Conservation (phyloP, 139 green algal genomes). For the Gonium pectorale region DNA sequence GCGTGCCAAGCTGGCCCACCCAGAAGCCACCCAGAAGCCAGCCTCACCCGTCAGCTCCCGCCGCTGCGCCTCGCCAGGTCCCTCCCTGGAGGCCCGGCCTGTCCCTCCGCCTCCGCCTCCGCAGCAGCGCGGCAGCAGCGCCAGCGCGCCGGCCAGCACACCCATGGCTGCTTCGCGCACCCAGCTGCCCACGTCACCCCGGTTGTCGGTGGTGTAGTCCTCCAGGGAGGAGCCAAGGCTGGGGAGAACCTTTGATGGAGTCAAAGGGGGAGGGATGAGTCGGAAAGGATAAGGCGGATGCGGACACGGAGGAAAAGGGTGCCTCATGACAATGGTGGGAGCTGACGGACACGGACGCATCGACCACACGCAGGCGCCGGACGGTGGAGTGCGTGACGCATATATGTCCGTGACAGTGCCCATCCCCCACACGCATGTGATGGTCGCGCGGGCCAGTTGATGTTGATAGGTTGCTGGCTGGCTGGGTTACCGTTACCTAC, state of each 20-base stretch:
- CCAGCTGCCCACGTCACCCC: constrained; percentile 96
- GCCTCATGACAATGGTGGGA: too few species aligned
- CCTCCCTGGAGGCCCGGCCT: too few species aligned
- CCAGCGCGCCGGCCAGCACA: constrained; percentile 45
- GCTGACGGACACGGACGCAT: too few species aligned
- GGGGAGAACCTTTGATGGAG: constrained; percentile 51
- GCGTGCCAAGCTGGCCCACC: too few species aligned
- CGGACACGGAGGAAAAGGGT: too few species aligned
- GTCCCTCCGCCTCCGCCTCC: not conserved
- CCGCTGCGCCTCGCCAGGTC: not conserved
- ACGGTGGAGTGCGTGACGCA: too few species aligned
- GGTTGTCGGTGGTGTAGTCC: constrained; percentile 96
- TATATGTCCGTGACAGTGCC: too few species aligned
- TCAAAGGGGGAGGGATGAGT: not conserved
- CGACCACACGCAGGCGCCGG: too few species aligned
- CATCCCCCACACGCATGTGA: too few species aligned
- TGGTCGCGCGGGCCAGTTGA: too few species aligned
- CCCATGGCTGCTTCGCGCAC: constrained; percentile 91
- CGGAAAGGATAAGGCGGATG: not conserved
- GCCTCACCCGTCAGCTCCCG: not conserved
- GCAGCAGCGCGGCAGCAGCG: constrained; percentile 31
- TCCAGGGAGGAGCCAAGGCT: constrained; percentile 74
- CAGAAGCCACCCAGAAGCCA: not conserved
- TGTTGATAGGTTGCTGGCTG: too few species aligned
- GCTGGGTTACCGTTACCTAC: too few species aligned